Evolutionary conservation across 192 early-diverging fungal species (phyloP).

Genomic region (Backusella westeae): DNA sequence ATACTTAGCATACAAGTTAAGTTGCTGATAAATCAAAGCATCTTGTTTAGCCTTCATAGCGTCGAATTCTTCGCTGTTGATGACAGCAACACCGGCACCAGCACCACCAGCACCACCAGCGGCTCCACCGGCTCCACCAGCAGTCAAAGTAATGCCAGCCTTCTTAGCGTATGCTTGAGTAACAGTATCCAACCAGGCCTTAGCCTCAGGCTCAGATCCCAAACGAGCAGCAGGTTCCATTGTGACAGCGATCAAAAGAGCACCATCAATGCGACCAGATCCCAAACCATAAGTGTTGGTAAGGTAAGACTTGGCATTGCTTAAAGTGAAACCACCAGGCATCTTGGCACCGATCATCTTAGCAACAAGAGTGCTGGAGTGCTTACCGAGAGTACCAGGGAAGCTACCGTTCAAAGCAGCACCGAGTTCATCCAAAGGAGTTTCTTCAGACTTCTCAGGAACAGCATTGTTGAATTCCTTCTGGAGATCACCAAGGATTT

Average conservation of each 20-base stretch:
- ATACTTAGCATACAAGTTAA: conserved; percentile 79
- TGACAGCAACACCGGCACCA: conserved; percentile 58
- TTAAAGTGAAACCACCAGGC: conserved; percentile 87
- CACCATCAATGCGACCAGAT: conserved; percentile 67
- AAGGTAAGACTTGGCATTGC: conserved; percentile 75
- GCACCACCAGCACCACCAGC: conserved; percentile 52
- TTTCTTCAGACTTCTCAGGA: conserved; percentile 92
- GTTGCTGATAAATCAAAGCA: conserved; percentile 67
- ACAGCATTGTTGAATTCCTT: conserved; percentile 84
- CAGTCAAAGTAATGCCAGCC: conserved; percentile 63
- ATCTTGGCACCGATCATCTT: conserved; percentile 87
- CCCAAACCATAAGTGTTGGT: conserved; percentile 72
- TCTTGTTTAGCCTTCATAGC: conserved; percentile 72
- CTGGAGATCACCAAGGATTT: conserved; percentile 91
- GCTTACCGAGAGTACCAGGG: conserved; percentile 81
- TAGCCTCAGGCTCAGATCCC: conserved; percentile 68
- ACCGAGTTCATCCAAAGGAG: conserved; percentile 80
- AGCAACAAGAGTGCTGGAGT: conserved; percentile 67
- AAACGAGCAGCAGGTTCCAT: conserved; percentile 84
- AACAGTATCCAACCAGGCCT: conserved; percentile 75
- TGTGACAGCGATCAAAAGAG: conserved; percentile 74
- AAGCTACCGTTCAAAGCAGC: conserved; percentile 57
- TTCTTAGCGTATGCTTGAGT: conserved; percentile 69
- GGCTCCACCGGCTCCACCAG: conserved; percentile 42
- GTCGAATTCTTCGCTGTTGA: conserved; percentile 89